Percentiles rank a stretch among this genome's conserved stretches.
Evolutionary conservation across 306 rosid genomes (phyloP).

Genomic region (Fragaria iinumae): DNA sequence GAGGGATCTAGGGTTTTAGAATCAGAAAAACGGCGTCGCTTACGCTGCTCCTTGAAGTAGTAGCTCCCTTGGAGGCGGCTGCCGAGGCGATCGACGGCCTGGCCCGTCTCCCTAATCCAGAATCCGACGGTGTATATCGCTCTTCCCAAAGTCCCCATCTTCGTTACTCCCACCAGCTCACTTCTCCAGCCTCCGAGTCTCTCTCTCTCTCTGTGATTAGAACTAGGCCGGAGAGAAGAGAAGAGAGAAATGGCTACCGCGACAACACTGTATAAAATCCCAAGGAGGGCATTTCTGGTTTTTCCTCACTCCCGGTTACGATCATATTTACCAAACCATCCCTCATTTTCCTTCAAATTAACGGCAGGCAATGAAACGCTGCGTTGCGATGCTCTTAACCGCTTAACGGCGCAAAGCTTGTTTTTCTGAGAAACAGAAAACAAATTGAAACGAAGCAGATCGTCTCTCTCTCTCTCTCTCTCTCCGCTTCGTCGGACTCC

Average conservation of each 20-base stretch:
- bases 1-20: constrained; percentile 19
- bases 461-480: neutral
- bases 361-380: neutral
- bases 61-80: constrained; percentile 72
- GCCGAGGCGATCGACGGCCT: constrained; percentile 84
- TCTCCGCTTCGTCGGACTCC: neutral
- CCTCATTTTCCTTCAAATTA: neutral
- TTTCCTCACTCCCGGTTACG: neutral
- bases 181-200: constrained; percentile 7
- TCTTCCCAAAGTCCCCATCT: constrained; percentile 77
- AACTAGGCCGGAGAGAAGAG: constrained; percentile 19
- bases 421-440: neutral
- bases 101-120: constrained; percentile 87
- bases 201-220: neutral
- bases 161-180: constrained; percentile 3
- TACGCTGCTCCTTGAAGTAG: constrained; percentile 76
- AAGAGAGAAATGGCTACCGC: constrained; percentile 5
- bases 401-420: neutral
- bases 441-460: neutral
- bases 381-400: constrained; percentile 1
- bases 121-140: constrained; percentile 74
- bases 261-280: constrained; percentile 27
- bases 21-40: constrained; percentile 14
- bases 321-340: neutral
- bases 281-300: constrained; percentile 30